These are phyloP conservation scores for Lactarius pseudohatsudake DNA, from an alignment of 768 basidiomycete species.

Conservation along the genomic window DNA sequence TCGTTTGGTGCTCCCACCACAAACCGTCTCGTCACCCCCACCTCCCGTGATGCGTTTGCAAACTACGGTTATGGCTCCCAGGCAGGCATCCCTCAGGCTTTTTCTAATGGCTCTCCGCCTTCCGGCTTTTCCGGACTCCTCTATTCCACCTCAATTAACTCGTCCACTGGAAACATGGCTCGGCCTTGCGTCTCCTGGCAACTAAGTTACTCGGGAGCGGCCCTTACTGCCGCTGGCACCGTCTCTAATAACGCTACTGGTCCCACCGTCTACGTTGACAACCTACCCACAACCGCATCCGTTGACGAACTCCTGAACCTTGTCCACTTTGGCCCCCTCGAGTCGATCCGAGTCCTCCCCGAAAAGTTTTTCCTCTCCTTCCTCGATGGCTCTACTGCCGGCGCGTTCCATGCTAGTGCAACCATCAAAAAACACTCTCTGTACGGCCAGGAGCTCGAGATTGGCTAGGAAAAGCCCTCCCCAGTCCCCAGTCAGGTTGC, in stretches of 20 bases:
- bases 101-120: constrained; percentile 50
- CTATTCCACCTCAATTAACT: constrained; percentile 69
- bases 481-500: constrained; percentile 84
- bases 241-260: constrained; percentile 60
- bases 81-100: constrained; percentile 56
- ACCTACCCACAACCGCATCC: constrained; percentile 91
- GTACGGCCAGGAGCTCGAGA: constrained; percentile 95
- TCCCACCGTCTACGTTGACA: constrained; percentile 96
- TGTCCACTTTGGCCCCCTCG: constrained; percentile 96
- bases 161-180: constrained; percentile 47
- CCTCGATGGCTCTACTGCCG: constrained; percentile 89
- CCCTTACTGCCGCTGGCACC: constrained; percentile 68
- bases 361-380: constrained; percentile 99
- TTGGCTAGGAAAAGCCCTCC: constrained; percentile 97
- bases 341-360: constrained; percentile 89
- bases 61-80: constrained; percentile 87
- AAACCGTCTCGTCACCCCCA: constrained; percentile 42
- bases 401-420: constrained; percentile 97
- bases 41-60: constrained; percentile 69
- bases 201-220: constrained; percentile 81
- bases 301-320: constrained; percentile 98
- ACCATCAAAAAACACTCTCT: constrained; percentile 90
- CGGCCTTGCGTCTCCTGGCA: constrained; percentile 64
- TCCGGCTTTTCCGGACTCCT: constrained; percentile 54
- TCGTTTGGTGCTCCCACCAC: constrained; percentile 42